These are phyloP conservation scores for Podospora anserina DNA, from an alignment of 495 filamentous ascomycete genomes.

Conservation along the genomic window DNA sequence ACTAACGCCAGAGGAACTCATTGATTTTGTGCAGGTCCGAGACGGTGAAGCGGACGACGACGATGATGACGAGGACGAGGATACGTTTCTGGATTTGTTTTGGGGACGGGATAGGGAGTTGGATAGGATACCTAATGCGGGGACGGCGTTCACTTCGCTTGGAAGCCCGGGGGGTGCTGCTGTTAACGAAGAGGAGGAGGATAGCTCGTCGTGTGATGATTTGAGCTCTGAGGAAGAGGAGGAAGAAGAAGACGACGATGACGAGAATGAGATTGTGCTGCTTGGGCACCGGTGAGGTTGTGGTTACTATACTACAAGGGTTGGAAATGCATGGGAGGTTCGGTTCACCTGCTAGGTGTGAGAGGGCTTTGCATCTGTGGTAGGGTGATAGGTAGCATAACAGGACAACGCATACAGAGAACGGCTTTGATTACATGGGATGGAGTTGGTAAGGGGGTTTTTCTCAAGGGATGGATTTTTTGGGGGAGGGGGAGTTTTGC, in stretches of 20 bases:
- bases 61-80: slow-evolving; percentile 7
- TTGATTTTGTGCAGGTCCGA: neutral
- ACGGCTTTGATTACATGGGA: no score
- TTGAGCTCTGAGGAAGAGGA: slow-evolving; percentile 15
- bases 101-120: slow-evolving; percentile 12
- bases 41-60: slow-evolving; percentile 16
- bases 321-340: neutral
- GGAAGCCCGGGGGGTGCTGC: slow-evolving; percentile 15
- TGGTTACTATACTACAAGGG: neutral
- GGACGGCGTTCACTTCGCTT: slow-evolving; percentile 6
- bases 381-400: no score
- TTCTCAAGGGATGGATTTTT: no score
- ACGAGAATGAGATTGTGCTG: slow-evolving; percentile 20
- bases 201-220: slow-evolving; percentile 8
- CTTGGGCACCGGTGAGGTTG: slow-evolving; percentile 16
- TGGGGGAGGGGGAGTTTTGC: no score
- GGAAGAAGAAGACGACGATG: slow-evolving; percentile 16
- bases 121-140: neutral
- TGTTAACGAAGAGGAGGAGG: slow-evolving; percentile 14
- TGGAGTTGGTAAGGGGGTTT: no score
- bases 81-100: slow-evolving; percentile 19
- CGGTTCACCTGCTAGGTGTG: neutral
- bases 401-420: no score
- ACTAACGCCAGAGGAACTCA: neutral
- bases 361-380: neutral